A percentile compares a stretch with the other conserved stretches of the same genome.
phyloP scores from a whole-genome alignment of 352 stramenopile species.

The Pythium volutum region DNA sequence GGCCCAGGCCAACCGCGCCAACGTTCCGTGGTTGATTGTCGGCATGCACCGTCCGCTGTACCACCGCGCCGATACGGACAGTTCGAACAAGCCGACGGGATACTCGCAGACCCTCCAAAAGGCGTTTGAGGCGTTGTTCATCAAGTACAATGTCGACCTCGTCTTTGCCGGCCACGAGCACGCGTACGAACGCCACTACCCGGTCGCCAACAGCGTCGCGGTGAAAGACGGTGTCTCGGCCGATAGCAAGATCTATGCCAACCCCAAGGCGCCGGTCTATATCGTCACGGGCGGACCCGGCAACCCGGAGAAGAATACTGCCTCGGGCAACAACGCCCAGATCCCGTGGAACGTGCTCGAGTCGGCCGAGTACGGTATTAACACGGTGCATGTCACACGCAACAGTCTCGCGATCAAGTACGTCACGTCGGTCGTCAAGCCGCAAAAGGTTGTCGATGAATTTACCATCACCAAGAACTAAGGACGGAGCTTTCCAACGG shows the following conservation, averaged over 20 bases:
- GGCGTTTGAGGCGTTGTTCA: constrained; percentile 53
- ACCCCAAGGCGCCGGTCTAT: constrained; percentile 47
- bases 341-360: constrained; percentile 37
- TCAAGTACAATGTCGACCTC: constrained; percentile 56
- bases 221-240: constrained; percentile 43
- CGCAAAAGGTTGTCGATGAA: background rate
- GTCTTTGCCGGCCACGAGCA: constrained; percentile 49
- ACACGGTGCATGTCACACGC: constrained; percentile 29
- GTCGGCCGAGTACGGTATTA: constrained; percentile 43
- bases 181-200: constrained; percentile 47
- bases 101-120: constrained; percentile 31
- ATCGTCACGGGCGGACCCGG: constrained; percentile 38
- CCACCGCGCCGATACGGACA: constrained; percentile 28
- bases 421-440: constrained; percentile 22
- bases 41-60: constrained; percentile 56
- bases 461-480: constrained; percentile 5
- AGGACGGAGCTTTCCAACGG: no score
- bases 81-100: constrained; percentile 31
- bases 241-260: constrained; percentile 35
- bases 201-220: constrained; percentile 31
- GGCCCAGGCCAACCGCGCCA: constrained; percentile 38
- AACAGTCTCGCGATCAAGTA: constrained; percentile 35
- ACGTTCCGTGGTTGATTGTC: constrained; percentile 50
- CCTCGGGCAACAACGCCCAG: constrained; percentile 27
- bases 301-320: background rate